Percentiles rank a stretch among this genome's conserved stretches.
Conservation (phyloP, 768 basidiomycete species). For the Porpolomopsis calyptriformis region DNA sequence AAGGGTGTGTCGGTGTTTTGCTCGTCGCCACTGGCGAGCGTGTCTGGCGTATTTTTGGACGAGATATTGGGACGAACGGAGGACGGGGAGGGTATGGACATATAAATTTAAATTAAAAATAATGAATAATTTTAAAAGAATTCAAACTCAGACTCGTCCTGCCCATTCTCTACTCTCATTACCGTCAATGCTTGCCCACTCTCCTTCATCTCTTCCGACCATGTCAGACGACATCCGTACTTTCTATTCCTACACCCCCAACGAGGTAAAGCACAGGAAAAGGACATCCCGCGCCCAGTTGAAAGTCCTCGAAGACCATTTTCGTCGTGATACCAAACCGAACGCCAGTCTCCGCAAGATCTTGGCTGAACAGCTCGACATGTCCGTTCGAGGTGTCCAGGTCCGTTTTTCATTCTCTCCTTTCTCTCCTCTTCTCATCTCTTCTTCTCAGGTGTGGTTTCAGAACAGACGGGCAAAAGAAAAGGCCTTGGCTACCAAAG, state of each 20-base stretch:
- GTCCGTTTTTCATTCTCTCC: slow-evolving; percentile 28
- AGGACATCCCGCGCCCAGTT: slow-evolving; percentile 84
- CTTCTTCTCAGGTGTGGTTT: slow-evolving; percentile 66
- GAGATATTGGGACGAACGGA: slow-evolving; percentile 42
- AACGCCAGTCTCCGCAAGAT: slow-evolving; percentile 70
- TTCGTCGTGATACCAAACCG: slow-evolving; percentile 84
- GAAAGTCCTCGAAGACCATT: slow-evolving; percentile 79
- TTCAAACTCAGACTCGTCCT: no score
- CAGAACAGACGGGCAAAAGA: slow-evolving; percentile 86
- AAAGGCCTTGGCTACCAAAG: slow-evolving; percentile 55
- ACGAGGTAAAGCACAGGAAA: slow-evolving; percentile 90
- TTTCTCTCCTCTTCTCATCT: slow-evolving; percentile 7
- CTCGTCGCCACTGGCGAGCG: slow-evolving; percentile 53
- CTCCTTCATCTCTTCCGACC: slow-evolving; percentile 11
- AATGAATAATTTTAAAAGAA: slow-evolving; percentile 13
- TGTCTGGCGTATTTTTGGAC: slow-evolving; percentile 51
- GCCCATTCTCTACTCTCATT: background rate
- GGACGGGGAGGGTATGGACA: slow-evolving; percentile 2
- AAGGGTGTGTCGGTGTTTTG: slow-evolving; percentile 35
- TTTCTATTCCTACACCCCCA: slow-evolving; percentile 81
- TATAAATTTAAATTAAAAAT: slow-evolving; percentile 12
- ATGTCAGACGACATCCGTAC: slow-evolving; percentile 51
- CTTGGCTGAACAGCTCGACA: slow-evolving; percentile 73
- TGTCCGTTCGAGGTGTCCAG: slow-evolving; percentile 94
- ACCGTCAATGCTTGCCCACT: slow-evolving; percentile 5